A percentile compares a stretch with the other conserved stretches of the same genome.
Conservation (phyloP, 495 filamentous ascomycete species). For the Daldinia concentrica region DNA sequence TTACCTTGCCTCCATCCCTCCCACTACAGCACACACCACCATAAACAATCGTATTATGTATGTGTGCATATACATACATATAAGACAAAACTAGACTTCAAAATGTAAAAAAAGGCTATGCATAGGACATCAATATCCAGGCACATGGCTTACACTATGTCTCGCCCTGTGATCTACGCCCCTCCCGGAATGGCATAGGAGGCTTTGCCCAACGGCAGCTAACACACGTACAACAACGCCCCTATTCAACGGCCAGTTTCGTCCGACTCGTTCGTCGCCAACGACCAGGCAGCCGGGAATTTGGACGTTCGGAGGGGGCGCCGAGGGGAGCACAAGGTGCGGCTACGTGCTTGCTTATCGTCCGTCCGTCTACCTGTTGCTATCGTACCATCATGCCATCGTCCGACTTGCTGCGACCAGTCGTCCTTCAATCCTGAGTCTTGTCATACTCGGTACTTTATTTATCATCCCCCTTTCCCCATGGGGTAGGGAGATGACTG, state of each 20-base stretch:
- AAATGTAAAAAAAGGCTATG: no score
- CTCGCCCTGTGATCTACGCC: conserved; percentile 7
- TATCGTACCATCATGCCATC: conserved; percentile 22
- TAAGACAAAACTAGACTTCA: neutral
- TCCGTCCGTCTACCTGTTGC: neutral
- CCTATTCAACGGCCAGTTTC: neutral
- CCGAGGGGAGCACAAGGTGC: neutral
- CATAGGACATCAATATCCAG: neutral
- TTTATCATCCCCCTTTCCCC: conserved; percentile 16
- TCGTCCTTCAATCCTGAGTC: neutral
- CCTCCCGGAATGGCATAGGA: neutral
- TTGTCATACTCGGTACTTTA: conserved; percentile 20
- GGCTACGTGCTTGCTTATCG: conserved; percentile 19
- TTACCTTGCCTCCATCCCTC: conserved; percentile 2
- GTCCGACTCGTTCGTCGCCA: conserved; percentile 27
- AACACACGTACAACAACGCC: conserved; percentile 4
- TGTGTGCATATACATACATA: neutral
- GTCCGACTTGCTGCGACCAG: conserved; percentile 1
- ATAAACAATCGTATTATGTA: neutral
- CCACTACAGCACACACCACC: neutral
- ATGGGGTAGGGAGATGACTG: conserved; percentile 19
- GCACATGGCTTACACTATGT: conserved; percentile 10
- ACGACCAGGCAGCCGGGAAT: conserved; percentile 33
- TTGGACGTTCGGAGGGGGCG: neutral
- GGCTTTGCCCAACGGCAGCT: neutral